Evolutionary conservation across 2,329 filamentous ascomycete species (phyloP), one percentile per base, ranked within the genome.

Genomic region (Chaetoscypha palmicola): DNA sequence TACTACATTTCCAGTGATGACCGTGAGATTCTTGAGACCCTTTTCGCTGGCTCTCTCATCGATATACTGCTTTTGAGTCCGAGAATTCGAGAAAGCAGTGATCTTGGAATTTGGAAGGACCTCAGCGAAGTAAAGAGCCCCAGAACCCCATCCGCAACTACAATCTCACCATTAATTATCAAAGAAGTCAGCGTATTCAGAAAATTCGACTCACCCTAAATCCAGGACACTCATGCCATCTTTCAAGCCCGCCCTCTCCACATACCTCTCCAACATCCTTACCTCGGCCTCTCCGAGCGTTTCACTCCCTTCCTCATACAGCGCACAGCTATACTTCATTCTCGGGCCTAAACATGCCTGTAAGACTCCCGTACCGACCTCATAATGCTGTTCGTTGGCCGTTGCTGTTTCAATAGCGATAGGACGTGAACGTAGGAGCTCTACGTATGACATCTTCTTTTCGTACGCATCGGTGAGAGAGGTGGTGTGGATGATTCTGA

Each of bases 281-380:
- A 76, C 69, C 63, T 86, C 82, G 2, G 80, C 81, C 60, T 83
- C 69, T 2, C 68, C 80, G 41, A 85, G 63, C n/a, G 72, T 81
- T 65, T 81, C 76, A 47, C 66, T 65, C 12, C 77, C 79, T 48
- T 72, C 74, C 3, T 75, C 73, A 60, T 86, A 86, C 56, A 83
- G 65, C 59, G 77, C 82, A 51, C 68, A 72, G n/a, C 74, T 80
- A 61, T 85, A 86, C 69, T 86, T 86, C 79, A 86, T 85, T 43
- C 80, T 67, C 3, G 79, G 77, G 0, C 82, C 82, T 10, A 86
- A 65, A 60, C 73, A 79, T 21, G 72, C 74, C 21, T 66, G 63
- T 31, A 86, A 62, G 19, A 85, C 75, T 3, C 76, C 77, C 0
- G 81, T 83, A 30, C 77, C 79, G 31, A 86, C 81, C 64, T 86